These are phyloP conservation scores for Apium graveolens DNA, from an alignment of 129 eudicot species.

Conservation along the genomic window DNA sequence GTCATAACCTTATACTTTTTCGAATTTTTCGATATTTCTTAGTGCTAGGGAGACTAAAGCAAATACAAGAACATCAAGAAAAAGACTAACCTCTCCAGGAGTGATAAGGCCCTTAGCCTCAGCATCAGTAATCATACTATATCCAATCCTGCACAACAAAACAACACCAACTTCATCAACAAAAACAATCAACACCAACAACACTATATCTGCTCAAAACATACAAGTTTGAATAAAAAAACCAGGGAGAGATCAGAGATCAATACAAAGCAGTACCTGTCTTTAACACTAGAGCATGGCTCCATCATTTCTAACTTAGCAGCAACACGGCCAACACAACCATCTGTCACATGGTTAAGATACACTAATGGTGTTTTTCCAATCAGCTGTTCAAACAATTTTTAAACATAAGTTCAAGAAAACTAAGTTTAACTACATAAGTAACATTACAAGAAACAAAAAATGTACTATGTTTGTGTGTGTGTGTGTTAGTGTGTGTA, in stretches of 20 bases:
- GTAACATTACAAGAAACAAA: not conserved
- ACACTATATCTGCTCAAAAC: too few species aligned
- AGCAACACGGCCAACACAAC: constrained; percentile 77
- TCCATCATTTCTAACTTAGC: constrained; percentile 84
- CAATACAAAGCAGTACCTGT: constrained; percentile 58
- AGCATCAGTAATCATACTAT: constrained; percentile 93
- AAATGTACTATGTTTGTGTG: not conserved
- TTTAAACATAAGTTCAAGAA: not conserved
- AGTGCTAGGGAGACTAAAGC: not conserved
- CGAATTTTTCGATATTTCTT: not conserved
- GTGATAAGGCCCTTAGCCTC: constrained; percentile 75
- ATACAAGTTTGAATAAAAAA: too few species aligned
- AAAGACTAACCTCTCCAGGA: constrained; percentile 68
- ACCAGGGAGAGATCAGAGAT: too few species aligned
- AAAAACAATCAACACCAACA: too few species aligned
- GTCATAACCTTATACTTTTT: not conserved
- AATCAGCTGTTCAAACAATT: constrained; percentile 43
- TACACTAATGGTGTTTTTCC: constrained; percentile 84
- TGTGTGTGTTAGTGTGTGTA: not conserved
- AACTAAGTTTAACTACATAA: not conserved
- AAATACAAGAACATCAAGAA: not conserved
- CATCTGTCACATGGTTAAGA: constrained; percentile 63
- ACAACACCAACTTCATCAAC: constrained; percentile 1
- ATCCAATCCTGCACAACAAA: constrained; percentile 73
- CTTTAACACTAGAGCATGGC: constrained; percentile 87